A percentile compares a stretch with the other conserved stretches of the same genome.
Conservation (phyloP, 495 filamentous ascomycete species). For the Choiromyces venosus region DNA sequence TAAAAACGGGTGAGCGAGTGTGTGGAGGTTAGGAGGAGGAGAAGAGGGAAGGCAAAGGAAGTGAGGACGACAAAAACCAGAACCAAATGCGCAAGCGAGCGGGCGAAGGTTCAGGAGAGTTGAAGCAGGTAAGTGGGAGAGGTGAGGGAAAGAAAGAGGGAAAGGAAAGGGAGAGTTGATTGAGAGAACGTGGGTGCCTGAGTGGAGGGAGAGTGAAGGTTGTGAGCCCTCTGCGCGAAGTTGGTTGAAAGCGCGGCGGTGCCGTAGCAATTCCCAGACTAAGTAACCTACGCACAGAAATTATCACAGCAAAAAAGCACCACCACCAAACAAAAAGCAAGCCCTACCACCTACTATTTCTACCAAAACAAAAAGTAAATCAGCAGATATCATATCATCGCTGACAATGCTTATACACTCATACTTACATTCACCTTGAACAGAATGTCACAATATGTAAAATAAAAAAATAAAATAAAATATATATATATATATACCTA, state of each 20-base stretch:
- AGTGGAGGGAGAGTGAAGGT: constrained; percentile 33
- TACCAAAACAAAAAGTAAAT: neutral
- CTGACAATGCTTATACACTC: neutral
- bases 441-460: neutral
- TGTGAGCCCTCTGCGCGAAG: constrained; percentile 28
- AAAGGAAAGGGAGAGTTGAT: constrained; percentile 14
- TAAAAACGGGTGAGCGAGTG: constrained; percentile 1
- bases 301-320: constrained; percentile 8
- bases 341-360: neutral
- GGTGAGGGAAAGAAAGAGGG: constrained; percentile 19
- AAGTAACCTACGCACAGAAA: neutral
- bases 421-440: neutral
- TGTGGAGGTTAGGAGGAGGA: constrained; percentile 16
- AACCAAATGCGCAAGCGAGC: constrained; percentile 14
- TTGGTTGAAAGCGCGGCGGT: constrained; percentile 21
- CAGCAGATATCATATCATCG: neutral
- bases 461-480: neutral
- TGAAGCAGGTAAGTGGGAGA: constrained; percentile 7
- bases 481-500: neutral
- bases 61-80: constrained; percentile 11
- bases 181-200: constrained; percentile 17
- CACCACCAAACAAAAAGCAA: constrained; percentile 8
- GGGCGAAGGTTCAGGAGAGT: constrained; percentile 17
- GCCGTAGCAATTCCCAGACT: constrained; percentile 12
- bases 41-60: constrained; percentile 5